Evolutionary conservation across 192 early-diverging fungal genomes (phyloP), one percentile per base, ranked within the genome.

Genomic region (Rhizophagus sp.): DNA sequence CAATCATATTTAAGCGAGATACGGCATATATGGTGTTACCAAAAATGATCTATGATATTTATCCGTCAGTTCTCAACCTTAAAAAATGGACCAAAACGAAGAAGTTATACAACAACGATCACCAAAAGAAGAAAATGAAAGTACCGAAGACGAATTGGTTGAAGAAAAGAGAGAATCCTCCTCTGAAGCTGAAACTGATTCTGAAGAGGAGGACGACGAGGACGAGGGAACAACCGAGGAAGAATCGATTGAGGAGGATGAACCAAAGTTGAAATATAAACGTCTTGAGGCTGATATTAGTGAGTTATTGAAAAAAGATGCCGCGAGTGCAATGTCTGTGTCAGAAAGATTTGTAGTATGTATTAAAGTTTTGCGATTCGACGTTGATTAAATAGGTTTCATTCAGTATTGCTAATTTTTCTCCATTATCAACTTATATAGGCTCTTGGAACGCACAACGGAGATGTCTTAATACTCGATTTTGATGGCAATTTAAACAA

Each of bases 381-480:
- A 39, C 10, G 44, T 3, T 50, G 11, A 57, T 52, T 57, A 27
- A 1, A 10, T 52, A 30, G 1, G 11, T 24, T 57, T 52, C 1
- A 22, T 64, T 30, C 33, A 15, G 2, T 49, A 39, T 64, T 39
- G 19, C 74, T 62, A 66, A 27, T 15, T 73, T 22, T 63, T 30
- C 1, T 30, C 30, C 30, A 1, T 30, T 30, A 30, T 30, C 30
- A 1, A 30, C 30, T 30, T 47, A 11, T 72, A 44, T 79, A 93
- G 91, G 91, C 90, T 9, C 88, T 97, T 36, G 97, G 96, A 36
- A 98, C 97, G 4, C 95, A 98, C 81, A 94, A 94, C 88, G 97
- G 97, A 67, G 85, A 90, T 27, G 92, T 99, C 0, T 90, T 96
- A 67, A 90, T 99, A 66, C 89, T 97, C 27, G 97, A 99, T 83